Evolutionary conservation across 2,329 filamentous ascomycete genomes (phyloP).

Genomic region (Venturia effusa): DNA sequence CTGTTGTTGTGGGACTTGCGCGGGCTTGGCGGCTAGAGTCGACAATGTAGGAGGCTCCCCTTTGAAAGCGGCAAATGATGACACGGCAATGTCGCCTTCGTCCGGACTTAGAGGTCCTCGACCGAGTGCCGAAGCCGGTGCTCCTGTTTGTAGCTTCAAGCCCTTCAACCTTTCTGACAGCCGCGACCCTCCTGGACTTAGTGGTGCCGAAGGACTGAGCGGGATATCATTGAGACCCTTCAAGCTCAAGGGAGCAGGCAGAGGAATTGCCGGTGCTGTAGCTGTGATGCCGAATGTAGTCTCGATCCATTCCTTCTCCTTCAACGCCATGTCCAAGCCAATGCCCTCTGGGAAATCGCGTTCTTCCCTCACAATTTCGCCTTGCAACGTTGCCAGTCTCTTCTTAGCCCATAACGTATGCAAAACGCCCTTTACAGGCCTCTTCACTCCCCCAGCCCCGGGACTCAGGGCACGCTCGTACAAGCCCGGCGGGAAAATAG

Average conservation of each 20-base stretch:
- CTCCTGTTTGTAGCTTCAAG: conserved; percentile 63
- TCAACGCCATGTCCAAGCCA: conserved; percentile 70
- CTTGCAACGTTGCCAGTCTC: conserved; percentile 60
- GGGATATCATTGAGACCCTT: background rate
- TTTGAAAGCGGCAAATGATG: conserved; percentile 47
- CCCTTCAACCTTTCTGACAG: conserved; percentile 72
- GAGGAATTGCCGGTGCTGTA: conserved; percentile 29
- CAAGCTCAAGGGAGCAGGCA: conserved; percentile 14
- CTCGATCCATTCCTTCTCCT: conserved; percentile 79
- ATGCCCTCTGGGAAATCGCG: conserved; percentile 68
- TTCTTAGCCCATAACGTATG: conserved; percentile 89
- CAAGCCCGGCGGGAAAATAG: conserved; percentile 71
- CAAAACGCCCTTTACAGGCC: conserved; percentile 59
- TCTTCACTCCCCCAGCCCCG: background rate
- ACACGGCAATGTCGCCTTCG: conserved; percentile 23
- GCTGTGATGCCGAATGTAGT: conserved; percentile 59
- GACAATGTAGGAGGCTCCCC: conserved; percentile 22
- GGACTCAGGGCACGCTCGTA: conserved; percentile 43
- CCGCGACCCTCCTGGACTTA: conserved; percentile 55
- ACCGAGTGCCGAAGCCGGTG: conserved; percentile 34
- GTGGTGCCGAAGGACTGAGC: conserved; percentile 28
- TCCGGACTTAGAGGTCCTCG: conserved; percentile 14
- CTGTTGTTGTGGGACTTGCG: conserved; percentile 22
- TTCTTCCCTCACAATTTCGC: conserved; percentile 66
- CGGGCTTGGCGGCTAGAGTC: conserved; percentile 30